phyloP scores from a whole-genome alignment of 768 basidiomycete species.

The Kwoniella pini region DNA sequence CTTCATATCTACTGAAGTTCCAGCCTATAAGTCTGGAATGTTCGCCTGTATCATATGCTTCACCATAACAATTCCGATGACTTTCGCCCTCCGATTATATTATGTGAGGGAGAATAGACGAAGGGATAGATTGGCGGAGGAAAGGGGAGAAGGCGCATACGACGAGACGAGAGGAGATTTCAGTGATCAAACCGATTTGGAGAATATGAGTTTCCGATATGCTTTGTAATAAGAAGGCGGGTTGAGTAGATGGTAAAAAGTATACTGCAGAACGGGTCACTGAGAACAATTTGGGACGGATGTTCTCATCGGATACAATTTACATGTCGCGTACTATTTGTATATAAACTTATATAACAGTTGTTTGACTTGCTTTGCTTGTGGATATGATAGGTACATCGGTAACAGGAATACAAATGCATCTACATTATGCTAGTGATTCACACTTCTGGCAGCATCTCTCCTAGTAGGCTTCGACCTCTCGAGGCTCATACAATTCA shows the following conservation, averaged over 20 bases:
- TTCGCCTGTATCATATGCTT: slow-evolving; percentile 30
- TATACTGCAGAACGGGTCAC: too few relatives aligned
- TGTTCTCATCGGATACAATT: too few relatives aligned
- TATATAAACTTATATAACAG: background rate
- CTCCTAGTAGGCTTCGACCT: too few relatives aligned
- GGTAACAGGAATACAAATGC: too few relatives aligned
- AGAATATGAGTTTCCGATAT: slow-evolving; percentile 25
- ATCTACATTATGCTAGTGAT: too few relatives aligned
- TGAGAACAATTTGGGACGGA: too few relatives aligned
- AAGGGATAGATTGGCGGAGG: slow-evolving; percentile 14
- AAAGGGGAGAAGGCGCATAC: slow-evolving; percentile 8
- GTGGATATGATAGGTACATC: too few relatives aligned
- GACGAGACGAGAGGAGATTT: slow-evolving; percentile 14
- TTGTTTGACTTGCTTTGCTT: too few relatives aligned
- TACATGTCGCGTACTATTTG: background rate
- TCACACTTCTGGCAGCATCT: too few relatives aligned
- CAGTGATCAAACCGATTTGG: slow-evolving; percentile 23
- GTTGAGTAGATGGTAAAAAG: too few relatives aligned
- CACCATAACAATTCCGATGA: slow-evolving; percentile 23
- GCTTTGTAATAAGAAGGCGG: slow-evolving; percentile 12
- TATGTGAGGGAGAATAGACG: slow-evolving; percentile 23
- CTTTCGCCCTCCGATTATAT: slow-evolving; percentile 20
- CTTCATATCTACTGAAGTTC: slow-evolving; percentile 33
- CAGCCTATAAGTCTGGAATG: slow-evolving; percentile 36
- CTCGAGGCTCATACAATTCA: too few relatives aligned